Base-by-base conservation (phyloP, 2,329 filamentous ascomycete species). In the Fusarium citri region DNA sequence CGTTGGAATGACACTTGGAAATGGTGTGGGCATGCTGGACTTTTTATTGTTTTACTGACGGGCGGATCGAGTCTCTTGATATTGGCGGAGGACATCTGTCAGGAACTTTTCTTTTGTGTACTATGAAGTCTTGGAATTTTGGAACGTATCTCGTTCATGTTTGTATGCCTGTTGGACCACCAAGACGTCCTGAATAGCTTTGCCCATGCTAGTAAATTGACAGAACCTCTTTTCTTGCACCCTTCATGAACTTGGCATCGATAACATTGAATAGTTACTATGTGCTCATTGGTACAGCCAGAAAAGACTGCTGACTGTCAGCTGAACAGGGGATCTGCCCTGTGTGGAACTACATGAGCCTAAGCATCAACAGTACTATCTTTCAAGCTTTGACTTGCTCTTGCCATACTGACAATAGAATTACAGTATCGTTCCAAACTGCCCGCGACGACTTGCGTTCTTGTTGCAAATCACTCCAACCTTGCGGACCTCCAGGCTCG, bases 1-100 rank as follows among this genome's bases (percentile, higher is more conserved):
- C 95, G 1, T 89, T 99, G 9, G 95, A 11, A 37, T 37, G 16
- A 37, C 0, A 37, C 5, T 37, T 37, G 18, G 34, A 5, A n/a
- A 37, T n/a, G 18, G 9, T 4, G 3, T 3, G 3, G 34, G 34
- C 6, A n/a, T 37, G 6, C 18, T 11, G 18, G 5, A n/a, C 5
- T 11, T 11, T n/a, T n/a, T 6, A n/a, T n/a, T n/a, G 16, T 37
- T 37, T n/a, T n/a, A 37, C 16, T 6, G 10, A 37, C 31, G 5
- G 16, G 8, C 31, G 1, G 3, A 11, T 6, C 10, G 34, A n/a
- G 18, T 6, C 9, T 37, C 9, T 11, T 1, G 9, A n/a, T 2
- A 2, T 37, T 37, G 34, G 6, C 18, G 5, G 34, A 6, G 5
- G 16, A 6, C 7, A n/a, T 4, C 5, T 37, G 18, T 37, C 6